Evolutionary conservation across 306 rosid species (phyloP), one percentile per base, ranked within the genome.

Genomic region (Trifolium dubium): DNA sequence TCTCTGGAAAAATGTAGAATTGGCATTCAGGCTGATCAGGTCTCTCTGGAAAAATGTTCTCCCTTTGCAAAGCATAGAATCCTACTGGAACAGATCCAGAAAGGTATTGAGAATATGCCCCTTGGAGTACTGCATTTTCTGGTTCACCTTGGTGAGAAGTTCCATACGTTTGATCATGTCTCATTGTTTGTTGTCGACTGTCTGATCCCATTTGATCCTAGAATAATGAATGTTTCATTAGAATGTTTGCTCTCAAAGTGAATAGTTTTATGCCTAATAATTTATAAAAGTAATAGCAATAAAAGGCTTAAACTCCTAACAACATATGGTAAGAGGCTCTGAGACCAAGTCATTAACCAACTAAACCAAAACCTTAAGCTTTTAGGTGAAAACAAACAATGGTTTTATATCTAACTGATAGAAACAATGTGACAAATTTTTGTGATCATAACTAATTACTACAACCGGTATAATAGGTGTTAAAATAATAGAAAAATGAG

Each of bases 21-120:
- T 88, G 96, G 82, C 98, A 93, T 82, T 93, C 97, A 28, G 98
- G 97, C 85, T 91, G 97, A 75, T 92, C 98, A 67, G 92, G 97
- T 79, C 97, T 88, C 83, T 93, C 98, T 43, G 98, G 98, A 83
- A 93, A 93, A 78, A 91, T 96, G 86, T 82, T 93, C 75, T 93
- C 98, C 86, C 97, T 86, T 79, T 81, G 94, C 87, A 91, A 79
- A 10, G 94, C 89, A 80, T 86, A 93, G 78, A 80, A 89, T 64
- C 97, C 91, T 60, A 89, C 84, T 80, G 92, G 90, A 62, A 85
- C 80, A 18, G 97, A 85, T 54, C 92, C 82, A 37, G 96, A 86
- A 59, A 86, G 89, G 70, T 81, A 81, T 73, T 78, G 87, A 76
- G 93, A 86, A 85, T 80, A 90, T 66, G 86, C 46, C 74, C 88